Conservation (phyloP, 257 asterid genomes). For the Lycium ferocissimum region DNA sequence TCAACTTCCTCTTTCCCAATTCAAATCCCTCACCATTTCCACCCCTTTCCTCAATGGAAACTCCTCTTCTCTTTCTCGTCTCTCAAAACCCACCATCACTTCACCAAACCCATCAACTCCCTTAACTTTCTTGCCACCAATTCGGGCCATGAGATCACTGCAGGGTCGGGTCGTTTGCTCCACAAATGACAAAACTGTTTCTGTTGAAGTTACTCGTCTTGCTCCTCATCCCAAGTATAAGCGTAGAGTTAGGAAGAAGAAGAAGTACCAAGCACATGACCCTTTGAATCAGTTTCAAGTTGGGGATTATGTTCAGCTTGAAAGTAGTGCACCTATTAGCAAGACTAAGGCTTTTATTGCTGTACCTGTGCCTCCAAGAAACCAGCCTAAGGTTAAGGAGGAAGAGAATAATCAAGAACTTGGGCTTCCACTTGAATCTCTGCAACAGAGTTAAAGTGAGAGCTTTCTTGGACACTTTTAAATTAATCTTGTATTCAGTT, state of each 20-base stretch:
- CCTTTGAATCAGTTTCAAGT: conserved; percentile 79
- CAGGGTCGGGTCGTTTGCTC: conserved; percentile 81
- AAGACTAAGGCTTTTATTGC: conserved; percentile 83
- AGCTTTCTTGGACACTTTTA: conserved; percentile 10
- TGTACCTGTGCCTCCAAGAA: conserved; percentile 52
- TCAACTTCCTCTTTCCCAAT: conserved; percentile 51
- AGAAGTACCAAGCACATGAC: conserved; percentile 97
- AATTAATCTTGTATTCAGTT: conserved; percentile 12
- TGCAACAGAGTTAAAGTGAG: conserved; percentile 15
- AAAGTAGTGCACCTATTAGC: conserved; percentile 79
- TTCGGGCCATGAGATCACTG: conserved; percentile 73
- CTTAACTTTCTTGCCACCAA: conserved; percentile 48
- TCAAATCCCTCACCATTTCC: conserved; percentile 62
- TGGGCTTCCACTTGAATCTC: conserved; percentile 41
- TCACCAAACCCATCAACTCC: conserved; percentile 39
- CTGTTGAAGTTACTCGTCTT: conserved; percentile 83
- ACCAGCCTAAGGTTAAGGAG: conserved; percentile 38
- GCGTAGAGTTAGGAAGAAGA: conserved; percentile 88
- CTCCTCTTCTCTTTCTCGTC: conserved; percentile 52
- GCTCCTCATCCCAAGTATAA: conserved; percentile 98
- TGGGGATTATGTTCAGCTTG: conserved; percentile 84
- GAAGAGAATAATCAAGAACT: conserved; percentile 40
- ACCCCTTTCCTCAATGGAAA: conserved; percentile 77
- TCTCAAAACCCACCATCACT: conserved; percentile 46
- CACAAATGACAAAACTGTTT: conserved; percentile 85